These are phyloP conservation scores for Pachysolen tannophilus DNA, from an alignment of 805 yeast species.

Conservation along the genomic window DNA sequence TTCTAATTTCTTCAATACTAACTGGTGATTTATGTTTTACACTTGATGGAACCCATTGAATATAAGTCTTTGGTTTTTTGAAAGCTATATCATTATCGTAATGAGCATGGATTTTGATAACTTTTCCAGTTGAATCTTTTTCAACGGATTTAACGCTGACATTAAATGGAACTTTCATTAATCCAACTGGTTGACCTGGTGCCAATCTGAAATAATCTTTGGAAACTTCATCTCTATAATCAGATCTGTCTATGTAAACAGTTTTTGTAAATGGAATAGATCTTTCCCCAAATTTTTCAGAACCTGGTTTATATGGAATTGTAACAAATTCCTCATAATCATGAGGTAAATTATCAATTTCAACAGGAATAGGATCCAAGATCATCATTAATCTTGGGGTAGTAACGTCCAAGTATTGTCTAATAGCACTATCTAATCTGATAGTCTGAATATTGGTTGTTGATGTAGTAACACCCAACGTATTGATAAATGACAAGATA, in stretches of 20 bases:
- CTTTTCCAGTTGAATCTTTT: slow-evolving; percentile 53
- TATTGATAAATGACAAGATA: slow-evolving; percentile 83
- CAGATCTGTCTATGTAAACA: slow-evolving; percentile 81
- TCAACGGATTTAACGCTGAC: slow-evolving; percentile 65
- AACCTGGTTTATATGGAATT: slow-evolving; percentile 88
- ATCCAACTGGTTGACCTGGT: slow-evolving; percentile 91
- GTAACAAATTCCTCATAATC: slow-evolving; percentile 62
- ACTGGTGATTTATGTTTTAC: slow-evolving; percentile 55
- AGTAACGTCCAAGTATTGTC: slow-evolving; percentile 79
- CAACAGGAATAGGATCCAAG: slow-evolving; percentile 77
- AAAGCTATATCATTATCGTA: slow-evolving; percentile 54
- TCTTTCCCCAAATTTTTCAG: slow-evolving; percentile 66
- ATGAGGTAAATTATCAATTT: slow-evolving; percentile 73
- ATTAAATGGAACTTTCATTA: slow-evolving; percentile 83
- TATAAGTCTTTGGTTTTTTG: slow-evolving; percentile 87
- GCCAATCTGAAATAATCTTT: slow-evolving; percentile 87
- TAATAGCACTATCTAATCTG: slow-evolving; percentile 83
- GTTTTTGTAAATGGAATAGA: slow-evolving; percentile 67
- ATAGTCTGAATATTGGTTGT: slow-evolving; percentile 85
- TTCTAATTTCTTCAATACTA: slow-evolving; percentile 65
- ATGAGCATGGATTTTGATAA: slow-evolving; percentile 65
- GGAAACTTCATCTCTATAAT: slow-evolving; percentile 62
- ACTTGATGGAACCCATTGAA: slow-evolving; percentile 90
- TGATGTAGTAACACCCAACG: slow-evolving; percentile 93
- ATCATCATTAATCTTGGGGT: slow-evolving; percentile 95